These are phyloP conservation scores for Dioszegia aurantiaca DNA, from an alignment of 768 basidiomycete species.

Conservation along the genomic window DNA sequence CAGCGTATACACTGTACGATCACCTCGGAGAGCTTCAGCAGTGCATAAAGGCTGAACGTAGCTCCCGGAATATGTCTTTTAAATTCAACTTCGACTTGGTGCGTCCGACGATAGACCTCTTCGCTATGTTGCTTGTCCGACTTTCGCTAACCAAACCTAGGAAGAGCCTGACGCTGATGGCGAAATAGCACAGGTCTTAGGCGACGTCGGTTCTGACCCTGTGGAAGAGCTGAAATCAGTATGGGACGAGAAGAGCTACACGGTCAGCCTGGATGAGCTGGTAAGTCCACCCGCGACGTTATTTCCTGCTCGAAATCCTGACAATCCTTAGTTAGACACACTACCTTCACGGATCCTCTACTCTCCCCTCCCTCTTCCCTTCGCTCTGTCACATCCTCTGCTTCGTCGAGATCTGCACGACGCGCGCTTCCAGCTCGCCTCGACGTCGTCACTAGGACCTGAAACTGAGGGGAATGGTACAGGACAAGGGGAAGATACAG, in stretches of 20 bases:
- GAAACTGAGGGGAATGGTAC: constrained; percentile 14
- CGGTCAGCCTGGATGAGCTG: constrained; percentile 43
- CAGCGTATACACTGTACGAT: too few relatives aligned
- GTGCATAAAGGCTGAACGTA: too few relatives aligned
- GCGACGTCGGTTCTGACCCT: constrained; percentile 1
- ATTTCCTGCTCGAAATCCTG: background rate
- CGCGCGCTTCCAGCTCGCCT: constrained; percentile 78
- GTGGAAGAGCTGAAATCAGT: constrained; percentile 16
- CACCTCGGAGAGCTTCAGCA: too few relatives aligned
- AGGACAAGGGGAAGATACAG: constrained; percentile 14
- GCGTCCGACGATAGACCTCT: too few relatives aligned
- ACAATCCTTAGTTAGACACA: constrained; percentile 59
- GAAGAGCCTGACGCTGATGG: constrained; percentile 37
- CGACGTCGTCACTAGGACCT: constrained; percentile 5
- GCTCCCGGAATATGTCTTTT: constrained; percentile 51
- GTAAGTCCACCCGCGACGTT: constrained; percentile 24
- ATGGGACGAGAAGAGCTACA: constrained; percentile 23
- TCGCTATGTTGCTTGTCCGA: too few relatives aligned
- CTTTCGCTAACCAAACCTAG: constrained; percentile 17
- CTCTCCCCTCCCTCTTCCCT: constrained; percentile 65
- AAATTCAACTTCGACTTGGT: constrained; percentile 64
- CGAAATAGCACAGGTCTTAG: background rate
- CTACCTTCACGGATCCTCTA: constrained; percentile 76
- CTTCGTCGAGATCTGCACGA: constrained; percentile 87
- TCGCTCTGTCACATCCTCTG: constrained; percentile 54